These are phyloP conservation scores for Geotrichum reessii DNA, from an alignment of 1,139 yeast species.

Conservation along the genomic window DNA sequence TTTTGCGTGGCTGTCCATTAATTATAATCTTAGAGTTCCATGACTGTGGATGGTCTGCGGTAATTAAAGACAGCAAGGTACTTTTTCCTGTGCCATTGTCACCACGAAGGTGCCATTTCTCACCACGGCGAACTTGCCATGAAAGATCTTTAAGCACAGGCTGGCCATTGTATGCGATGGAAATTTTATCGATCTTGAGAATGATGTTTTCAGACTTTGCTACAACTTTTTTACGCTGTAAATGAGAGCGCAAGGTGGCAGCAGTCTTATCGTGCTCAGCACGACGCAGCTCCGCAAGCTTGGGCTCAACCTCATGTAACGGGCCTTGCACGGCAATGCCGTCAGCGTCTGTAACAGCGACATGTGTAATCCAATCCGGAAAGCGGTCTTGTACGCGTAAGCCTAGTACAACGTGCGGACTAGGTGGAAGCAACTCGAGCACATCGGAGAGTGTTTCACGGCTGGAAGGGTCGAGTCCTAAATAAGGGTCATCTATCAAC, in stretches of 20 bases:
- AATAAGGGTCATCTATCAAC: conserved; percentile 82
- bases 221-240: background rate
- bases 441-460: conserved; percentile 53
- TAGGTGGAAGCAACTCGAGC: conserved; percentile 38
- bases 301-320: conserved; percentile 33
- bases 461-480: conserved; percentile 82
- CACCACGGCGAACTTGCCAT: conserved; percentile 67
- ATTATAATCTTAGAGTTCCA: conserved; percentile 71
- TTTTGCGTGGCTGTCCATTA: conserved; percentile 60
- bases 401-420: conserved; percentile 58
- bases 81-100: conserved; percentile 92
- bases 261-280: conserved; percentile 17
- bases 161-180: conserved; percentile 60
- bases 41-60: conserved; percentile 95
- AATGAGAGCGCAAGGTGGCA: background rate
- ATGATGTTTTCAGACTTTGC: conserved; percentile 27
- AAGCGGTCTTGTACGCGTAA: conserved; percentile 66
- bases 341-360: conserved; percentile 52
- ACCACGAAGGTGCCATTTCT: conserved; percentile 85
- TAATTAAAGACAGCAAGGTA: conserved; percentile 71
- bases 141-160: conserved; percentile 53
- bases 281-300: conserved; percentile 32
- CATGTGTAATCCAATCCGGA: conserved; percentile 74
- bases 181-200: conserved; percentile 58
- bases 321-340: conserved; percentile 53